Evolutionary conservation across 306 rosid species (phyloP), one percentile per base, ranked within the genome.

Genomic region (Comarum palustre): DNA sequence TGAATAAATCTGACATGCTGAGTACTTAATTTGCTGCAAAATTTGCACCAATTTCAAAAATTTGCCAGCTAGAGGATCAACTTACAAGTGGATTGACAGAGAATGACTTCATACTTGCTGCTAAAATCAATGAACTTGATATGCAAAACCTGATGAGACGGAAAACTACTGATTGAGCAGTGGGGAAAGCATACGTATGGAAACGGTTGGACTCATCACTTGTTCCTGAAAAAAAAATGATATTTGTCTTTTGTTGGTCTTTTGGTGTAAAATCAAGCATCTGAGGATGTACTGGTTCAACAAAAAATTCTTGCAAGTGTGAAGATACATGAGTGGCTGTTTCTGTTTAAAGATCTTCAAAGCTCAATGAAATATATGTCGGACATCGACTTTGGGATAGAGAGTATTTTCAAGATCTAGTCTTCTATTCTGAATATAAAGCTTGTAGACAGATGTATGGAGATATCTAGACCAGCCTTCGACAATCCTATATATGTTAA

Each of bases 61-160:
- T 3, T 20, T 54, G 14, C 16, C 31, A 24, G 31, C 61, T 22
- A 2, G 32, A 55, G 31, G 1, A 2, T 51, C 58, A 51, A n/a
- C 58, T n/a, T 52, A 52, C 59, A 9, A n/a, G 92, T 73, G 98
- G 98, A 42, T 82, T 92, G 83, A 92, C 96, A 5, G 91, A 88
- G 82, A 92, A 92, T 66, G 98, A 90, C 82, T 92, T 92, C 87
- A 92, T 92, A 70, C 95, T 92, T 47, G 98, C 98, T 78, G 85
- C 96, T 34, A 92, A 90, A 84, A 87, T 92, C 83, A 84, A 78
- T 57, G 75, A 48, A 62, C 82, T 92, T 54, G 75, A 82, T 61
- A 22, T 87, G 80, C 85, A 88, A 42, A 72, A 77, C 58, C 82
- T 92, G 19, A 74, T 90, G 38, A 81, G 96, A 68, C 80, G 73